Evolutionary conservation across 2,329 filamentous ascomycete genomes (phyloP).

Genomic region (Penicillium sp.): DNA sequence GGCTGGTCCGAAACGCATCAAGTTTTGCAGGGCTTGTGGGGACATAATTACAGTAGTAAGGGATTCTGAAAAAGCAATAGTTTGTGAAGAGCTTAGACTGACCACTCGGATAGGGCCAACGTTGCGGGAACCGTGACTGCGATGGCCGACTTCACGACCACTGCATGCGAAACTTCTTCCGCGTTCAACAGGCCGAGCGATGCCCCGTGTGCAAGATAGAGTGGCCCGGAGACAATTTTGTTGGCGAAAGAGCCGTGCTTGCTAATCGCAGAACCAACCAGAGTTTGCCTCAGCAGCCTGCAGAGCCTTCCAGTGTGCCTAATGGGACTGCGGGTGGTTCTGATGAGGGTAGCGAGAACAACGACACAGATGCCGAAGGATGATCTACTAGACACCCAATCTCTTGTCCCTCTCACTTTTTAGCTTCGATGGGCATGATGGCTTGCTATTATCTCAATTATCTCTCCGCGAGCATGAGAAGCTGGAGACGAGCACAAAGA

Average conservation of each 20-base stretch:
- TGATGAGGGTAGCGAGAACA: conserved; percentile 1
- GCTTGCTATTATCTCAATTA: too few relatives aligned
- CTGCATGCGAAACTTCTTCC: conserved; percentile 69
- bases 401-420: too few relatives aligned
- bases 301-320: conserved; percentile 5
- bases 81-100: neutral
- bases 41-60: conserved; percentile 73
- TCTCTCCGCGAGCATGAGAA: too few relatives aligned
- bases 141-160: conserved; percentile 66
- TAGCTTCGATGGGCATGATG: too few relatives aligned
- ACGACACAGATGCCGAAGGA: conserved; percentile 2
- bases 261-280: neutral
- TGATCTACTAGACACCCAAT: too few relatives aligned
- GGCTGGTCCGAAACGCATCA: conserved; percentile 64
- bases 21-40: conserved; percentile 79
- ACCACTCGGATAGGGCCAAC: conserved; percentile 52
- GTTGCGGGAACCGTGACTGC: conserved; percentile 66
- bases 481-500: too few relatives aligned
- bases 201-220: conserved; percentile 56
- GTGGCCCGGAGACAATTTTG: conserved; percentile 49
- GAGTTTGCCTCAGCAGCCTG: conserved; percentile 6
- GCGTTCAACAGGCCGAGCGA: conserved; percentile 54
- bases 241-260: conserved; percentile 48
- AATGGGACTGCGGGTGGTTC: conserved; percentile 1
- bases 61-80: conserved; percentile 5